Evolutionary conservation across 1,139 yeast species (phyloP).

Genomic region (Yamadazyma dushanensis): DNA sequence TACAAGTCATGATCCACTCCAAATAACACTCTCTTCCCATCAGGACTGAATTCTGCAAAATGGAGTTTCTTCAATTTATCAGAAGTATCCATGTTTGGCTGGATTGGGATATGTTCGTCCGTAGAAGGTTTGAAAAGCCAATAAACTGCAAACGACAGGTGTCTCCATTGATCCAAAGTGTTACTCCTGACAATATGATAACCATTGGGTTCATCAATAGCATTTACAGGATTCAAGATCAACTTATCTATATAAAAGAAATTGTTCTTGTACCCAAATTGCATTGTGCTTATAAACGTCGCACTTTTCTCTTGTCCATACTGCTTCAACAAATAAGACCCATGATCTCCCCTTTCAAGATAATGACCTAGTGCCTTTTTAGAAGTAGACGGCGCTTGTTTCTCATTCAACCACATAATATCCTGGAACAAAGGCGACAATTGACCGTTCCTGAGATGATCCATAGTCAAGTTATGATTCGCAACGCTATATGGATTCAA

Average conservation of each 20-base stretch:
- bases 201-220: conserved; percentile 25
- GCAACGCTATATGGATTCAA: conserved; percentile 30
- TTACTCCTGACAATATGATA: conserved; percentile 39
- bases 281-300: conserved; percentile 21
- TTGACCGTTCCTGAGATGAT: conserved; percentile 23
- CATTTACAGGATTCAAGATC: conserved; percentile 32
- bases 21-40: conserved; percentile 34
- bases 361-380: conserved; percentile 41
- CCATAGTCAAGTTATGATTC: conserved; percentile 32
- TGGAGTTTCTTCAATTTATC: conserved; percentile 30
- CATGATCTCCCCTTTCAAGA: conserved; percentile 25
- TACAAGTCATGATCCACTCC: conserved; percentile 39
- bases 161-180: conserved; percentile 37
- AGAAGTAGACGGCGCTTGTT: conserved; percentile 30
- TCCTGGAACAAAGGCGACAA: conserved; percentile 20
- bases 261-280: conserved; percentile 34
- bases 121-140: conserved; percentile 34
- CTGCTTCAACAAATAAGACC: conserved; percentile 7
- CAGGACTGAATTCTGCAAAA: conserved; percentile 44
- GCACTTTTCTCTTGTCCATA: conserved; percentile 18
- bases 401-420: conserved; percentile 30
- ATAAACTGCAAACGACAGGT: conserved; percentile 39
- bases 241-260: conserved; percentile 33
- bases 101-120: conserved; percentile 25
- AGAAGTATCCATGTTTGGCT: too few species aligned